Evolutionary conservation across 1,139 yeast genomes (phyloP).

Genomic region (Pichia sp.): DNA sequence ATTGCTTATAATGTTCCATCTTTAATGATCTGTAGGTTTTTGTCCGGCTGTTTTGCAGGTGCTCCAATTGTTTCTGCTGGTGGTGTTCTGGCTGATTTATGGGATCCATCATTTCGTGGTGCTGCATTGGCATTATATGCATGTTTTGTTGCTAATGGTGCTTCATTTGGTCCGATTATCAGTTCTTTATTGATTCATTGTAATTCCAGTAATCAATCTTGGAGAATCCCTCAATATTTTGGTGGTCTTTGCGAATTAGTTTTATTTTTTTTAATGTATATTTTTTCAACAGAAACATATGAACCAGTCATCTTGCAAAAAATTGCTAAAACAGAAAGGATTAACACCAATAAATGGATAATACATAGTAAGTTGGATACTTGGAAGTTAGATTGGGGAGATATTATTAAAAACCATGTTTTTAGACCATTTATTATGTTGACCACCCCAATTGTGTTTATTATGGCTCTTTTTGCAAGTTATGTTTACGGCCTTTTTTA

Average conservation of each 20-base stretch:
- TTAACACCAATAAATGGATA: constrained; percentile 11
- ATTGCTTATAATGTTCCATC: constrained; percentile 47
- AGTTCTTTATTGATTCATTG: constrained; percentile 43
- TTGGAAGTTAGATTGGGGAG: constrained; percentile 34
- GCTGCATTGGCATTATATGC: constrained; percentile 41
- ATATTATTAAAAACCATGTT: constrained; percentile 35
- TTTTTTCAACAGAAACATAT: constrained; percentile 48
- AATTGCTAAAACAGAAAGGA: constrained; percentile 43
- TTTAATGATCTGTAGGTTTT: constrained; percentile 47
- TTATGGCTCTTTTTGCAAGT: constrained; percentile 38
- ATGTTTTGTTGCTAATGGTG: constrained; percentile 52
- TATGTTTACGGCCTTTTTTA: constrained; percentile 43
- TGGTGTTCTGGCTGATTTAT: constrained; percentile 49
- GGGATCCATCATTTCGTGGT: constrained; percentile 33
- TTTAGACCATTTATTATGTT: constrained; percentile 41
- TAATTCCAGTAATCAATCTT: constrained; percentile 29
- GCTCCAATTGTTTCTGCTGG: constrained; percentile 58
- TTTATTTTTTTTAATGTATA: constrained; percentile 31
- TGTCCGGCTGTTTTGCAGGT: constrained; percentile 49
- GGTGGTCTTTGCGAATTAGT: constrained; percentile 35
- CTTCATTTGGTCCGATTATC: constrained; percentile 58
- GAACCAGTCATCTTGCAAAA: constrained; percentile 40
- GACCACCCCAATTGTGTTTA: constrained; percentile 39
- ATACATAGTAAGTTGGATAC: constrained; percentile 33
- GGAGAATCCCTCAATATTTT: constrained; percentile 47